Evolutionary conservation across 192 early-diverging fungal genomes (phyloP), one percentile per base, ranked within the genome.

Genomic region (Dissophora ornata): DNA sequence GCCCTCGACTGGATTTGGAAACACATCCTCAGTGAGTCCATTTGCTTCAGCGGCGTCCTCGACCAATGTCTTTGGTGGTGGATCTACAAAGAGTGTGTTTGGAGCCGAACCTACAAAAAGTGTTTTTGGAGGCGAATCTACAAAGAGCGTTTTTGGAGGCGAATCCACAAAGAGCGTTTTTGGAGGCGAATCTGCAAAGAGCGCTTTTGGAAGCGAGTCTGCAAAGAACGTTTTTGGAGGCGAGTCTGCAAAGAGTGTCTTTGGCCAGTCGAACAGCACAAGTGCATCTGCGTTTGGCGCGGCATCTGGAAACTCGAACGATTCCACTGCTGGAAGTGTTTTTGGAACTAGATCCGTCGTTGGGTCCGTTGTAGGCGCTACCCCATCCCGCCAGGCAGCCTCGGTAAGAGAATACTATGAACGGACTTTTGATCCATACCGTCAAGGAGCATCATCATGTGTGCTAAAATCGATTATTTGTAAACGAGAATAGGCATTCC

Each of bases 301-400:
- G 9, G 34, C 42, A 11, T 24, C 29, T 24, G 41, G 32, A 13
- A 8, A 13, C 19, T 11, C 63, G 4, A 30, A 54, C 13, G 73
- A 77, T 21, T 66, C 64, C 28, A 67, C 73, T 9, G 57, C 65
- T 16, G 73, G 73, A 3, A 77, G 64, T 36, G 54, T 77, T 0
- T 77, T 77, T 46, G 73, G 73, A 26, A 34, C 73, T 9, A 62
- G 30, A 26, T 77, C 73, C 4, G 57, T 77, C 11, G 24, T 77
- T 28, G 73, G 73, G 36, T 77, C 70, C 2, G 40, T 54, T 25
- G 28, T 32, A 12, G 47, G 54, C 3, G 26, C 57, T 13, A 48
- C 22, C n/a, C 24, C 55, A 41, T 8, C 63, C 4, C 26, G 18
- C 12, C 33, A 34, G 32, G 32, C 54, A 8, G 15, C 54, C 4